Base-by-base conservation (phyloP, 331 rosid genomes). In the Spiraea crenata region DNA sequence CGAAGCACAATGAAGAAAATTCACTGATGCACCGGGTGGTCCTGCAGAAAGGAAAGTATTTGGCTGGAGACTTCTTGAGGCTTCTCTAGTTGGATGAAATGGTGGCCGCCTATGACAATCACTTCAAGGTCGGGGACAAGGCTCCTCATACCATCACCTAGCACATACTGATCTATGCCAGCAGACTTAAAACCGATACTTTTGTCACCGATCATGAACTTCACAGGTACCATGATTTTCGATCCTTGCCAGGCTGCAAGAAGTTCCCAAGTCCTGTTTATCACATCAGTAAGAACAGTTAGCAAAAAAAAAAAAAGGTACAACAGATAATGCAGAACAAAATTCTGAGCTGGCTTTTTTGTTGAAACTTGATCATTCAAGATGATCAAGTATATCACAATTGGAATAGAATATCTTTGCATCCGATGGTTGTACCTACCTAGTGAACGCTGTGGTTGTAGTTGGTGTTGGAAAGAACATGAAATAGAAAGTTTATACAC, bases 201-300 rank as follows among this genome's bases (percentile, higher is more conserved):
- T 61, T 67, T 73, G 82, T 73, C 65, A 5, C 82, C 75, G 4
- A 46, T 8, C 52, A 78, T 67, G 75, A 48, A 78, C 78, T 78
- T 78, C 15, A 72, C 72, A 3, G 82, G 75, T 17, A 78, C 75
- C 14, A 6, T 35, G 17, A 78, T 62, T 67, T 73, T 78, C 51
- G 79, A 73, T 67, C 78, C 82, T 67, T 78, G 82, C 82, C 82
- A 78, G 13, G 82, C 71, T 69, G 82, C 82, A 41, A 73, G 78
- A 46, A 78, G 82, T 57, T 78, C 79, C 82, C 82, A 73, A 54
- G 37, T 78, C 71, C 82, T 78, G 79, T 73, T 65, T 42, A 51
- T 46, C 54, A 70, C 46, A 25, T 59, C 37, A 68, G 19, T 35
- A 50, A 51, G 25, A 45, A 1, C 46, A 48, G 11, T 50, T 37